phyloP scores from a whole-genome alignment of 768 basidiomycete species.

The Coprinellus micaceus region DNA sequence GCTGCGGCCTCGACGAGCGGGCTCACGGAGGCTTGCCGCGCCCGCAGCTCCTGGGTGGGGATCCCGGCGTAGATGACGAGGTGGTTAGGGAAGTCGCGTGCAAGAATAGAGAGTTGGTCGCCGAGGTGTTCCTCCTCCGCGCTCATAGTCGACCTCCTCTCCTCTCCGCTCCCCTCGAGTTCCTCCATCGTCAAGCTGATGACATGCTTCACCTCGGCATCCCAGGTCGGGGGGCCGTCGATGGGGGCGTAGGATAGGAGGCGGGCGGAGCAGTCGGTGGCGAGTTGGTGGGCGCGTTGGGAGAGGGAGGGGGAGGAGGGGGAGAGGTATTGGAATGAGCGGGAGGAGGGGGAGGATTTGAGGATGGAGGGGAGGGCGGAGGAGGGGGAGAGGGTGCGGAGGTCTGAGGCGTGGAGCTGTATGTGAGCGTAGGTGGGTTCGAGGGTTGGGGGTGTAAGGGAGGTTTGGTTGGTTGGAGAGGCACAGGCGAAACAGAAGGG shows the following conservation, averaged over 20 bases:
- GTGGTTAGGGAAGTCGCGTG: slow-evolving; percentile 51
- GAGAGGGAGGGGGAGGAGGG: slow-evolving; percentile 34
- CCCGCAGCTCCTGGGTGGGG: slow-evolving; percentile 22
- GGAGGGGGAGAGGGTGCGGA: slow-evolving; percentile 50
- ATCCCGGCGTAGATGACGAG: slow-evolving; percentile 67
- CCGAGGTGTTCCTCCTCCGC: slow-evolving; percentile 54
- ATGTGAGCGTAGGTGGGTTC: slow-evolving; percentile 11
- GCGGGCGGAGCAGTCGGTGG: slow-evolving; percentile 48
- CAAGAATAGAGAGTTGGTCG: slow-evolving; percentile 45
- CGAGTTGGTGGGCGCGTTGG: slow-evolving; percentile 34
- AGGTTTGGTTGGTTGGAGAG: no score
- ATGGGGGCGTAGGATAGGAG: slow-evolving; percentile 41
- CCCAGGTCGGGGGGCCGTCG: slow-evolving; percentile 30
- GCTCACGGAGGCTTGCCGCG: slow-evolving; percentile 39
- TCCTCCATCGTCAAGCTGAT: slow-evolving; percentile 55
- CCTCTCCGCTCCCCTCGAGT: slow-evolving; percentile 36
- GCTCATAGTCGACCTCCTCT: slow-evolving; percentile 46
- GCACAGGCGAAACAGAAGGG: no score
- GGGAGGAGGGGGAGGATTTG: slow-evolving; percentile 45
- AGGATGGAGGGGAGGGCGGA: slow-evolving; percentile 45
- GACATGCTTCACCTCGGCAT: slow-evolving; percentile 47
- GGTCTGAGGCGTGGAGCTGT: slow-evolving; percentile 75
- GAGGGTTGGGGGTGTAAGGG: no score
- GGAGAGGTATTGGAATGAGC: slow-evolving; percentile 61
- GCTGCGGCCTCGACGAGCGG: no score